Evolutionary conservation across 208 protist genomes (phyloP).

Genomic region (Leptomonas seymouri): DNA sequence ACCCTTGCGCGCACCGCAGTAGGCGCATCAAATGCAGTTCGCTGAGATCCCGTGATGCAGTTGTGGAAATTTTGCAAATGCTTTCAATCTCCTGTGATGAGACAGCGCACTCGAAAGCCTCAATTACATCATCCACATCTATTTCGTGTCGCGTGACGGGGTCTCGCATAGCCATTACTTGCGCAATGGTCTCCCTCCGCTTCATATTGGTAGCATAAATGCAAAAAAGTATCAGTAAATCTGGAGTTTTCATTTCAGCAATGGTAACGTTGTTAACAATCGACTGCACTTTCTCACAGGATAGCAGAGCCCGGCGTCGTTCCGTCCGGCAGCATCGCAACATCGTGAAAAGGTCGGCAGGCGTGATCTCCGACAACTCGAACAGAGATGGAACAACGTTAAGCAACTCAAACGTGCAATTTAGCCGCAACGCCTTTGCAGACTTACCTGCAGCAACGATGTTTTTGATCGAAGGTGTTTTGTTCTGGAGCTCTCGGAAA

Average conservation of each 20-base stretch:
- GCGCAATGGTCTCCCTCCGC: not conserved
- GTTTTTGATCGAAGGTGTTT: conserved; percentile 3
- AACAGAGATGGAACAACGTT: conserved; percentile 2
- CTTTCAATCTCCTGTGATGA: conserved; percentile 35
- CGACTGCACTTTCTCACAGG: not conserved
- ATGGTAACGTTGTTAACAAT: conserved; percentile 1
- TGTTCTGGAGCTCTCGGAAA: conserved; percentile 13
- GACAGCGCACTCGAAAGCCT: conserved; percentile 41
- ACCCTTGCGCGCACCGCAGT: conserved; percentile 35
- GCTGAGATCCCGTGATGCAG: conserved; percentile 33
- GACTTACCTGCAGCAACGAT: conserved; percentile 17
- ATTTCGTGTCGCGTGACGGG: conserved; percentile 17
- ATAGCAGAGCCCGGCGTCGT: conserved; percentile 18
- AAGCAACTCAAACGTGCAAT: conserved; percentile 17
- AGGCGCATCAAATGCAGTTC: conserved; percentile 67
- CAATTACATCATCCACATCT: conserved; percentile 54
- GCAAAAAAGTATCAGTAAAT: conserved; percentile 25
- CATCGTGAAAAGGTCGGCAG: conserved; percentile 15
- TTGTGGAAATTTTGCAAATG: conserved; percentile 42
- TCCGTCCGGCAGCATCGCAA: conserved; percentile 22
- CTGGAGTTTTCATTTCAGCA: not conserved
- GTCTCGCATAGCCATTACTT: conserved; percentile 5
- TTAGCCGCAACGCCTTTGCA: conserved; percentile 19
- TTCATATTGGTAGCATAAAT: not conserved
- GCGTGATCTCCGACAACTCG: conserved; percentile 3